Base-by-base conservation (phyloP, 1,284 basidiomycete species). In the Ustilago shanxiensis region DNA sequence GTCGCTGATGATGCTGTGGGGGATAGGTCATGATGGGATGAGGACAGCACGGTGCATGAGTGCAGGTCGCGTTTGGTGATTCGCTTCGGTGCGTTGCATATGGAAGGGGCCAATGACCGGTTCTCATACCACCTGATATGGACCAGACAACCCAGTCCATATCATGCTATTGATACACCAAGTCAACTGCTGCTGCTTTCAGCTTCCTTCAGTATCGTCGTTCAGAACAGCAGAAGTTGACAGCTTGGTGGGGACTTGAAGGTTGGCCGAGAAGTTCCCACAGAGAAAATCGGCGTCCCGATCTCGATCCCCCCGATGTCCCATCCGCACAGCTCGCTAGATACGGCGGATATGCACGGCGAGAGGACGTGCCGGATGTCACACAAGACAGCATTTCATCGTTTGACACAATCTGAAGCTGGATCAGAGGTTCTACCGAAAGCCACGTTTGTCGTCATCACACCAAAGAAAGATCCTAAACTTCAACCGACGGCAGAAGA, bases 311-410 rank as follows among this genome's bases (percentile, higher is more conserved):
- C 22, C 44, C 44, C 44, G 44, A 45, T 41, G 8, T 7, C 5
- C 8, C 13, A 18, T 14, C 18, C 18, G 16, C 39, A 41, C 13
- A 41, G 39, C 39, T 41, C 16, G 4, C 13, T 41, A 7, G 18
- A 6, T 6, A 10, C 13, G 8, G n/a, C 39, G 39, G 39, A 41
- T 16, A 41, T 45, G n/a, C 5, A 20, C 3, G 44, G n/a, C 18
- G 4, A 45, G 44, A 39, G 60, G 41, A 53, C 50, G 44, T n/a
- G 26, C 18, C 59, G 59, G 59, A 60, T 29, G 49, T 44, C 59
- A 26, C 33, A 18, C 29, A 26, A 2, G 28, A 52, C 11, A 31
- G 14, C 20, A 24, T 22, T 31, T n/a, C 20, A 47, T 9, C 20
- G 24, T 18, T 16, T 33, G 8, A 20, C 11, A 11, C 44, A 13